Percentiles rank a stretch among this genome's conserved stretches.
Conservation (phyloP, 352 stramenopile species). For the Thalassiosira mediterranea region DNA sequence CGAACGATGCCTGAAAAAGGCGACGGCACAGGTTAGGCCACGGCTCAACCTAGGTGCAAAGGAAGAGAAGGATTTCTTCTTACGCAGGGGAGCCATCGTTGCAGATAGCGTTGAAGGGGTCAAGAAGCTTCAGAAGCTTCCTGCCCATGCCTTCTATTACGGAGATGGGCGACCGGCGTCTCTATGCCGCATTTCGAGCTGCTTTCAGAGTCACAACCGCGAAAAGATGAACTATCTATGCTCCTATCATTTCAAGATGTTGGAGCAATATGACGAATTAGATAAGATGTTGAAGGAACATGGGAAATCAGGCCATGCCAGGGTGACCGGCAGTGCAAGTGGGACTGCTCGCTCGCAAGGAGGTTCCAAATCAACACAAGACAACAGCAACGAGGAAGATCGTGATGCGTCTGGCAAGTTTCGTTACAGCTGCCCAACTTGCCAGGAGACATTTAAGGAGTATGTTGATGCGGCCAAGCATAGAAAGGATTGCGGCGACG, state of each 20-base stretch:
- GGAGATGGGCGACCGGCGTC: neutral
- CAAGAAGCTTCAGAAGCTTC: neutral
- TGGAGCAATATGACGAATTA: neutral
- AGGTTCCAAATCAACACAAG: neutral
- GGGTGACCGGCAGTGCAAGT: too few species aligned
- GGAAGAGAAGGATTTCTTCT: slow-evolving; percentile 21
- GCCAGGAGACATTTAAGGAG: slow-evolving; percentile 9
- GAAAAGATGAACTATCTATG: slow-evolving; percentile 7
- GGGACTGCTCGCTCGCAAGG: too few species aligned
- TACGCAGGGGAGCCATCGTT: neutral
- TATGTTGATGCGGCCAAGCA: slow-evolving; percentile 4
- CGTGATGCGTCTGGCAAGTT: neutral
- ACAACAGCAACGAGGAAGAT: neutral
- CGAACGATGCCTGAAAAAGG: neutral
- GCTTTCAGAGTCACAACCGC: neutral
- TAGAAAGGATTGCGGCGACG: slow-evolving; percentile 8
- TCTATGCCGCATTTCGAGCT: slow-evolving; percentile 11
- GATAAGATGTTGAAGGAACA: neutral
- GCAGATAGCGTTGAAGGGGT: slow-evolving; percentile 2
- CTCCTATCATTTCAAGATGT: slow-evolving; percentile 7
- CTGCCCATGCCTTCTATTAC: neutral
- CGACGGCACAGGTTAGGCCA: too few species aligned
- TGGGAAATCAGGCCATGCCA: too few species aligned
- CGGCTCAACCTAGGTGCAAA: slow-evolving; percentile 16
- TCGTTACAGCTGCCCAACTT: slow-evolving; percentile 1